phyloP scores from a whole-genome alignment of 768 basidiomycete species.

The Pleurotus salmoneostramineus region DNA sequence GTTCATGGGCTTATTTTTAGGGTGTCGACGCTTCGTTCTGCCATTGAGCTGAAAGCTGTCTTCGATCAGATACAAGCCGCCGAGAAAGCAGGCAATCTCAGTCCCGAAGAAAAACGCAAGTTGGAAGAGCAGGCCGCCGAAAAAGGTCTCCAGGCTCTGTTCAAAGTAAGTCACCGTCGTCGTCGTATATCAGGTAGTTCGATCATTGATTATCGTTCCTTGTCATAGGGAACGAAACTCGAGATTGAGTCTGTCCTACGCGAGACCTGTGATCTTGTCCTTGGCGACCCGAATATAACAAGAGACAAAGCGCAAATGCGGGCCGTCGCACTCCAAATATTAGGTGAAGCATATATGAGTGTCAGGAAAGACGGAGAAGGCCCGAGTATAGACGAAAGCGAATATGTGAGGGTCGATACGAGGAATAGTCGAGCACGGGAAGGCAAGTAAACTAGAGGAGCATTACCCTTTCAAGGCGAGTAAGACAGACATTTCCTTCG shows the following conservation, averaged over 20 bases:
- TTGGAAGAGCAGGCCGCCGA: constrained; percentile 92
- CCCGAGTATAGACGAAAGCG: constrained; percentile 51
- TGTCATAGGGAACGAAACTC: constrained; percentile 75
- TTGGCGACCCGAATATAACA: constrained; percentile 52
- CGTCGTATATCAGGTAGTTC: no score
- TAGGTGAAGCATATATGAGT: constrained; percentile 74
- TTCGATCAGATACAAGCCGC: constrained; percentile 93
- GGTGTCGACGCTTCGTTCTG: constrained; percentile 80
- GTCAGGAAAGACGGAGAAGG: constrained; percentile 61
- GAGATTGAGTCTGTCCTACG: constrained; percentile 88
- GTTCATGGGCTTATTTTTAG: constrained; percentile 29
- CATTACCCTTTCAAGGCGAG: constrained; percentile 3
- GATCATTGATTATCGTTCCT: no score
- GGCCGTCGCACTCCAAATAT: constrained; percentile 78
- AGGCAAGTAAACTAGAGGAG: constrained; percentile 9
- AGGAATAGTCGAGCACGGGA: constrained; percentile 52
- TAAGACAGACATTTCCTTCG: neutral
- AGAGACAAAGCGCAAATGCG: constrained; percentile 63
- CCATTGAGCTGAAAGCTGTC: constrained; percentile 84
- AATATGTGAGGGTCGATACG: constrained; percentile 82
- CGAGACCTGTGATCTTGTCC: constrained; percentile 81
- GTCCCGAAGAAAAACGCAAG: constrained; percentile 73
- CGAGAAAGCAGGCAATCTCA: constrained; percentile 78
- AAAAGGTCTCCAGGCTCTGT: constrained; percentile 86
- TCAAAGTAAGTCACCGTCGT: constrained; percentile 54